Conservation (phyloP, 1,139 yeast species). For the Geotrichum bryndzae region DNA sequence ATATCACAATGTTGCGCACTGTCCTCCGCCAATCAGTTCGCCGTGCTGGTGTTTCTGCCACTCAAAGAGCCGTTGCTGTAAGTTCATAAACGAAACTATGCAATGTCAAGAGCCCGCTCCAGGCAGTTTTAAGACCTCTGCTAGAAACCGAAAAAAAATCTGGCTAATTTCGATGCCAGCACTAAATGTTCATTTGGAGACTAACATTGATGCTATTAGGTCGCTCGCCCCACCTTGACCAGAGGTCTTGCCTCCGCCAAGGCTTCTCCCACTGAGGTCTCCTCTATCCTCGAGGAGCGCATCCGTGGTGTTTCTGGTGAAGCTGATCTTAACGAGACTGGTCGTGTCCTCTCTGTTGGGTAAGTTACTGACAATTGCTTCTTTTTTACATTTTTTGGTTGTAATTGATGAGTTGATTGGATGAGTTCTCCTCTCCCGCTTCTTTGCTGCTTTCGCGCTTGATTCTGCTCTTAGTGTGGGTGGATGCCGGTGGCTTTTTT, state of each 20-base stretch:
- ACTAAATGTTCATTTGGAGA: not conserved
- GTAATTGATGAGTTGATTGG: not conserved
- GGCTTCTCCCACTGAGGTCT: slow-evolving; percentile 99
- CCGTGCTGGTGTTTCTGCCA: slow-evolving; percentile 29
- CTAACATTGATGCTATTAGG: not conserved
- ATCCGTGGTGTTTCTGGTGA: slow-evolving; percentile 98
- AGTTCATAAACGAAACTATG: not conserved
- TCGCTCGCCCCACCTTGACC: slow-evolving; percentile 22
- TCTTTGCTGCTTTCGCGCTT: not conserved
- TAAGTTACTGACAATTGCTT: slow-evolving; percentile 38
- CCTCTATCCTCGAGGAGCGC: slow-evolving; percentile 97
- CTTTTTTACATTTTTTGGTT: not conserved
- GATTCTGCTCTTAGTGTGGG: not conserved
- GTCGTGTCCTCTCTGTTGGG: slow-evolving; percentile 98
- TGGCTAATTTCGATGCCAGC: not conserved
- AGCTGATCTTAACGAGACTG: slow-evolving; percentile 97
- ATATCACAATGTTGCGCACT: slow-evolving; percentile 37
- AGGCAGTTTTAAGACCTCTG: not conserved
- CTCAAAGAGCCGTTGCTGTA: slow-evolving; percentile 27
- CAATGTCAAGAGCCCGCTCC: not conserved
- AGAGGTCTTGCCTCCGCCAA: slow-evolving; percentile 83
- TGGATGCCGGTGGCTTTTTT: not conserved
- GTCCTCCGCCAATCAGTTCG: slow-evolving; percentile 36
- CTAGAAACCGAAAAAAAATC: not conserved
- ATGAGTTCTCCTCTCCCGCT: not conserved